Evolutionary conservation across 1,284 basidiomycete genomes (phyloP), one percentile per base, ranked within the genome.

Genomic region (Takashimella tepidaria): DNA sequence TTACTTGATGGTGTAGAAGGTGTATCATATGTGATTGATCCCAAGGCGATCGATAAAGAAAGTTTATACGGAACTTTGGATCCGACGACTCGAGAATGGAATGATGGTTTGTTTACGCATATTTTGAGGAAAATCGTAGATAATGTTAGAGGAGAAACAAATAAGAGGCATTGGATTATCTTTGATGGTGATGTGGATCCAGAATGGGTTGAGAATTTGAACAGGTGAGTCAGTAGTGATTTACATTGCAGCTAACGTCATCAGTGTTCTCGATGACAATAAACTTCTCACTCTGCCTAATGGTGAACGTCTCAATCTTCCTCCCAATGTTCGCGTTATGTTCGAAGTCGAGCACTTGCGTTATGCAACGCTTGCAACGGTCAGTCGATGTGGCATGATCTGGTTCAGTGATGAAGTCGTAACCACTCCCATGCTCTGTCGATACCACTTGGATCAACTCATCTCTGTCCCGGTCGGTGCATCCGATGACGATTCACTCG

Each of bases 341-440:
- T 99, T 99, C 70, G 96, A 99, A 74, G 97, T 98, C 53, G 97
- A 99, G 75, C 92, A 95, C 73, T 83, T 99, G 62, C 89, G 87
- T 66, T 98, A 96, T 73, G 97, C 96, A 0, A 99, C 97, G 1
- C 84, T 91, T 46, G 96, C 96, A 6, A 99, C 96, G 13, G 97
- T 99, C 78, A 96, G 92, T 83, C 93, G 96, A 53, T 99, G 96
- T 73, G 96, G 96, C 74, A 99, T 99, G 96, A 95, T 99, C 67
- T 99, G 96, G 96, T 99, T 99, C 79, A 97, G 92, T 70, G 92
- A 97, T 57, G 92, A 97, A 59, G 86, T 95, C 47, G 85, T 99
- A 26, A 85, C 89, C 59, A 85, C 92, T 2, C 78, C 81, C 3
- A 98, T 98, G 96, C 84, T 97, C 26, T 97, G 89, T 75, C 83